Evolutionary conservation across 768 basidiomycete species (phyloP), one percentile per base, ranked within the genome.

Genomic region (Tulasnella sp.): DNA sequence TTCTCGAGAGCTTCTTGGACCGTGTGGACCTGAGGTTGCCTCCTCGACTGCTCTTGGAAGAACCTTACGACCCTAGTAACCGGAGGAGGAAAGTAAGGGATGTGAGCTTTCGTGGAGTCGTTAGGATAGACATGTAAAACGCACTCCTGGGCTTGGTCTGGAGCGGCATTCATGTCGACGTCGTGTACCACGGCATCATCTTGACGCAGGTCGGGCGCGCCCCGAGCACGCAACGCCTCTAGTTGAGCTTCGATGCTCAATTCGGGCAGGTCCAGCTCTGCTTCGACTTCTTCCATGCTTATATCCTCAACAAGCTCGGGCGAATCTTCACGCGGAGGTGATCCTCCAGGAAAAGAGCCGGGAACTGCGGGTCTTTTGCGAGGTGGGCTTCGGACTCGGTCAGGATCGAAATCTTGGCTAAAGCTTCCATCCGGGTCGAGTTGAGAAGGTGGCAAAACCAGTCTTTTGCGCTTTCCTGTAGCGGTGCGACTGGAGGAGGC

Each of bases 141-240:
- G 24, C 42, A 78, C 77, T 78, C 77, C 12, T 60, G 60, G 4
- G 50, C 54, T 44, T 78, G 77, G 58, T 78, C 77, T 6, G 58
- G 31, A 3, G 50, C 58, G 34, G 58, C 77, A 37, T 72, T 76
- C 46, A 34, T 41, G 60, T 78, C 77, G 44, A 78, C 28, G 40
- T 78, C 54, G 48, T 34, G 58, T 1, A 46, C 46, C 4, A 54
- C 7, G 6, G 54, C 20, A 14, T 78, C 77, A 22, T 64, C 77
- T 54, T 46, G 46, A 14, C 12, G 16, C 46, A 20, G 24, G 16
- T 40, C 24, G 37, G 31, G 5, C 40, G 11, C 14, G 54, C 50
- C n/a, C 3, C 9, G 4, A 54, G 28, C 20, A 6, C 76, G 46
- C 46, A 34, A n/a, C 3, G 76, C 46, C 28, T 60, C 46, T 14